These are phyloP conservation scores for Begonia loranthoides DNA, from an alignment of 306 rosid species.

Conservation along the genomic window DNA sequence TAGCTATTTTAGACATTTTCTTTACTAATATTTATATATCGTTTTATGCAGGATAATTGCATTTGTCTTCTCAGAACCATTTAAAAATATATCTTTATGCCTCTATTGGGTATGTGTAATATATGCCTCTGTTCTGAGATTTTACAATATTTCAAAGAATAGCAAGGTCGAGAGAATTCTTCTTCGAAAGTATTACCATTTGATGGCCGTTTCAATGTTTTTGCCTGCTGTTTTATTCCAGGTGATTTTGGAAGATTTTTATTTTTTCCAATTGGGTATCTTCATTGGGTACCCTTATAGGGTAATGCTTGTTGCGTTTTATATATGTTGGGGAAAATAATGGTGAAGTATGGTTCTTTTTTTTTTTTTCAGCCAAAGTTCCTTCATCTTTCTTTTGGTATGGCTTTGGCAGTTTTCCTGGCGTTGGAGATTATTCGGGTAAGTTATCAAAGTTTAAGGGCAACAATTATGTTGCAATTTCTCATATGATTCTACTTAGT, in stretches of 20 bases:
- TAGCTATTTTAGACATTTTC: constrained; percentile 6
- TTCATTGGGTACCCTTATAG: not conserved
- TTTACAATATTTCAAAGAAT: constrained; percentile 81
- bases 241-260: constrained; percentile 35
- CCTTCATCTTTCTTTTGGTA: constrained; percentile 88
- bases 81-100: constrained; percentile 63
- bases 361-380: constrained; percentile 60
- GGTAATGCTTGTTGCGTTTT: no score
- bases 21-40: constrained; percentile 10
- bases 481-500: not conserved
- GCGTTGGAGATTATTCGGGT: constrained; percentile 81
- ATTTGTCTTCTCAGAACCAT: constrained; percentile 74
- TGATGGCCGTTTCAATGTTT: constrained; percentile 93
- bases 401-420: constrained; percentile 79
- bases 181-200: constrained; percentile 86
- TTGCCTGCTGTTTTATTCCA: constrained; percentile 88
- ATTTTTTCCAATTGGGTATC: not conserved
- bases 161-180: constrained; percentile 94
- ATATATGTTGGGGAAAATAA: no score
- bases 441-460: constrained; percentile 21
- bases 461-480: not conserved
- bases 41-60: constrained; percentile 68
- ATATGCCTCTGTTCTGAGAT: constrained; percentile 51
- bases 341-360: constrained; percentile 4
- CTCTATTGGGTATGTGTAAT: constrained; percentile 64